These are phyloP conservation scores for Dothideomycetes sp. DNA, from an alignment of 2,329 filamentous ascomycete species.

Conservation along the genomic window DNA sequence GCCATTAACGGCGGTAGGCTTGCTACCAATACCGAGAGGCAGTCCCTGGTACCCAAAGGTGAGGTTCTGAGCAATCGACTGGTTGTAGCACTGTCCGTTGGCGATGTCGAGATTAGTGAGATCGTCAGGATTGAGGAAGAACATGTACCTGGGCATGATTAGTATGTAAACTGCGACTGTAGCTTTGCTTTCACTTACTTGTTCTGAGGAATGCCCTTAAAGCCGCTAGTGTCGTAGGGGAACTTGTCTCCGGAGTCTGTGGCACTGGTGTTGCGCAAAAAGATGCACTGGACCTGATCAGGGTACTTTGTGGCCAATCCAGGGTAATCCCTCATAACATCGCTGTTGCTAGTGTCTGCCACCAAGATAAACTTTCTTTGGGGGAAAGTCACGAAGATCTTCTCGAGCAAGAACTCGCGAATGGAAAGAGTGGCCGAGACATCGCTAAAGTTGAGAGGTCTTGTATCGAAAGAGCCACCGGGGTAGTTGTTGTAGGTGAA, in stretches of 20 bases:
- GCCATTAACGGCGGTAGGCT: conserved; percentile 13
- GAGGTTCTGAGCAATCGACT: conserved; percentile 57
- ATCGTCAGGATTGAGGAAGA: conserved; percentile 65
- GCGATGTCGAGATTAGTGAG: conserved; percentile 56
- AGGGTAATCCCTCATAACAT: conserved; percentile 31
- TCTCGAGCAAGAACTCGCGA: conserved; percentile 59
- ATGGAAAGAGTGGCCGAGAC: conserved; percentile 62
- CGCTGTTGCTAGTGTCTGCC: conserved; percentile 66
- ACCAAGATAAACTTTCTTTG: conserved; percentile 65
- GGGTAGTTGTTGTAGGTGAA: conserved; percentile 73
- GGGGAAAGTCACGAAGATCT: conserved; percentile 67
- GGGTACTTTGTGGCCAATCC: conserved; percentile 57
- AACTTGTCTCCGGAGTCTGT: conserved; percentile 60
- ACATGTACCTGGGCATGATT: too few species aligned
- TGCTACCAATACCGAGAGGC: conserved; percentile 20
- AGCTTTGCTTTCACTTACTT: too few species aligned
- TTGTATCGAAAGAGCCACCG: conserved; percentile 66
- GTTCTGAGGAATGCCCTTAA: conserved; percentile 54
- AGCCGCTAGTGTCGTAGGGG: conserved; percentile 66
- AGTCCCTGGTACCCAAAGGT: conserved; percentile 57
- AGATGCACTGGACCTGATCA: conserved; percentile 66
- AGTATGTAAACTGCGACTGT: too few species aligned
- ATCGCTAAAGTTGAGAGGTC: conserved; percentile 72
- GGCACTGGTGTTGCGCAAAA: conserved; percentile 62
- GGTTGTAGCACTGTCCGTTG: conserved; percentile 59